Evolutionary conservation across 345 rosid genomes (phyloP).

Genomic region (Orychophragmus violaceus): DNA sequence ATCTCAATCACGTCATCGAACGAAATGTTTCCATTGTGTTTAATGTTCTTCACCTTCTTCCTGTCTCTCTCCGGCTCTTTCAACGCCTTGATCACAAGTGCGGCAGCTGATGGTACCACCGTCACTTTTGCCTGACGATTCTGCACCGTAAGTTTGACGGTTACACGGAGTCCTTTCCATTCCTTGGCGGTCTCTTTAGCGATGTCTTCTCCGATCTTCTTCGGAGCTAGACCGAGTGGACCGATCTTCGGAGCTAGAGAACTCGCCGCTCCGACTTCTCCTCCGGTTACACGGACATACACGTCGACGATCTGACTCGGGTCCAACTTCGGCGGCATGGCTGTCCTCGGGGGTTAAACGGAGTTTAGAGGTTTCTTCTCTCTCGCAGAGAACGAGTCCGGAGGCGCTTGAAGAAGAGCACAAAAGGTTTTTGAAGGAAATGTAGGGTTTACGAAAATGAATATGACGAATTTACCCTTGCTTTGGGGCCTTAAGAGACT

Average conservation of each 20-base stretch:
- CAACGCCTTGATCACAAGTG: conserved; percentile 68
- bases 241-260: conserved; percentile 72
- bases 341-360: conserved; percentile 20
- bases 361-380: not conserved
- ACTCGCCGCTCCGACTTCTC: conserved; percentile 54
- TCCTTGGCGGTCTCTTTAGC: conserved; percentile 60
- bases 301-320: conserved; percentile 46
- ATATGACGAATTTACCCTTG: conserved; percentile 11
- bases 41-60: conserved; percentile 70
- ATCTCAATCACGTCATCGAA: conserved; percentile 75
- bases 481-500: not conserved
- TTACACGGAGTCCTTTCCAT: conserved; percentile 66
- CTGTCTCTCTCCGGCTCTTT: conserved; percentile 81
- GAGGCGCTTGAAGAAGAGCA: conserved; percentile 15
- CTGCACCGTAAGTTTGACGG: conserved; percentile 77
- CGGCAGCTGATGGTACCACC: conserved; percentile 77
- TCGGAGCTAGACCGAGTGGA: conserved; percentile 74
- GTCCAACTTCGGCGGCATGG: conserved; percentile 54
- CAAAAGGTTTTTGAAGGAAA: conserved; percentile 14
- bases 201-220: conserved; percentile 74
- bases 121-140: conserved; percentile 78
- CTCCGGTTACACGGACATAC: conserved; percentile 51
- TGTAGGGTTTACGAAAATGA: conserved; percentile 26
- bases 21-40: conserved; percentile 54
- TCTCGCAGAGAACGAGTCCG: not conserved